Conservation (phyloP, 169 alveolate species). For the Theileria parva region DNA sequence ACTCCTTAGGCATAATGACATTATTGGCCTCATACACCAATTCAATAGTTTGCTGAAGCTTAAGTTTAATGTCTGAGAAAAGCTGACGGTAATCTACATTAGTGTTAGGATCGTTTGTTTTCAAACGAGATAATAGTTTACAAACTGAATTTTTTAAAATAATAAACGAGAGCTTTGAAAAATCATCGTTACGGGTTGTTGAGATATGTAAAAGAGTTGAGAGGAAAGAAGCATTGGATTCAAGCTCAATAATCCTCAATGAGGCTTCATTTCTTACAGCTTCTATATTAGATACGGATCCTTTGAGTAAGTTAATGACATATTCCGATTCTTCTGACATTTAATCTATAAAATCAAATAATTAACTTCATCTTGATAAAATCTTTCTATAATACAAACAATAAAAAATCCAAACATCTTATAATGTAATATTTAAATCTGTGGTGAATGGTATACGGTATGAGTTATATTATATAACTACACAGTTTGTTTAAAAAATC, state of each 20-base stretch:
- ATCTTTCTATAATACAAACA: not conserved
- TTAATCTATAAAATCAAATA: not conserved
- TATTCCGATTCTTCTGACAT: constrained; percentile 23
- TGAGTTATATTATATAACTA: not conserved
- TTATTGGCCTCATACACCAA: not conserved
- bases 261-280: constrained; percentile 45
- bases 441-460: constrained; percentile 9
- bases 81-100: not conserved
- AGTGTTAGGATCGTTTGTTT: not conserved
- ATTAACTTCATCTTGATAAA: not conserved
- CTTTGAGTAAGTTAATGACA: constrained; percentile 35
- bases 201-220: constrained; percentile 47
- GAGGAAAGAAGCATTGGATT: constrained; percentile 33
- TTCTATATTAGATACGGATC: constrained; percentile 34
- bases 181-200: constrained; percentile 22
- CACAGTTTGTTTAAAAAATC: not conserved
- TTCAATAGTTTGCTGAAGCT: constrained; percentile 20
- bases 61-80: constrained; percentile 15
- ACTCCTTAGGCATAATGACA: constrained; percentile 34
- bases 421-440: not conserved
- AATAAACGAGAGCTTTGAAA: constrained; percentile 54
- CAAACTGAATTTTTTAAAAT: constrained; percentile 32
- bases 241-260: constrained; percentile 39
- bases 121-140: constrained; percentile 1
- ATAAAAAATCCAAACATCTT: not conserved